These are phyloP conservation scores for Penicillium sp. DNA, from an alignment of 2,329 filamentous ascomycete genomes.

Conservation along the genomic window DNA sequence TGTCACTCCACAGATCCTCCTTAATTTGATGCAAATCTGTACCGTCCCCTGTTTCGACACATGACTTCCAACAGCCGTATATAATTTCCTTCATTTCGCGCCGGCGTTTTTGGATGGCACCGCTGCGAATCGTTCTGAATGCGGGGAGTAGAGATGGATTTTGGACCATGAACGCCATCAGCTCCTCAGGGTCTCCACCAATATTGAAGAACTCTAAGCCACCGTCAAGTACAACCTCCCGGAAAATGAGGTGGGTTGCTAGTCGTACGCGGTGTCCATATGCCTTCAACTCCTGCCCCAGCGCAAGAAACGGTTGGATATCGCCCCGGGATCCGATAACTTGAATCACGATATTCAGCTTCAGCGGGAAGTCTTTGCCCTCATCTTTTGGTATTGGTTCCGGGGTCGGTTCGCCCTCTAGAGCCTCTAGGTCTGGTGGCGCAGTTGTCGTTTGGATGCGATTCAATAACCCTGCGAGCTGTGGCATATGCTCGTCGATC, in stretches of 20 bases:
- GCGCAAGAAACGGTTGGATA: constrained; percentile 72
- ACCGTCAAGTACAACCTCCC: constrained; percentile 67
- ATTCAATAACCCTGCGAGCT: constrained; percentile 21
- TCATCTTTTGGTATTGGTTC: constrained; percentile 3
- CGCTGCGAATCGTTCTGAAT: constrained; percentile 71
- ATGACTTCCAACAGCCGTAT: constrained; percentile 83
- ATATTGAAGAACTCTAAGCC: constrained; percentile 75
- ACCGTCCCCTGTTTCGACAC: constrained; percentile 75
- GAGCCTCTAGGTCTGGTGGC: constrained; percentile 14
- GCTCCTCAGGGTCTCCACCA: constrained; percentile 69
- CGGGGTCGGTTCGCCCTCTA: background rate
- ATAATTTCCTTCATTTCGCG: constrained; percentile 77
- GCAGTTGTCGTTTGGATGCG: constrained; percentile 15
- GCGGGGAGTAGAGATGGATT: constrained; percentile 82
- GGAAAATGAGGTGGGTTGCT: constrained; percentile 70
- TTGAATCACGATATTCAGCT: constrained; percentile 66
- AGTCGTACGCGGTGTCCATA: constrained; percentile 73
- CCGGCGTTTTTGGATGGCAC: constrained; percentile 73
- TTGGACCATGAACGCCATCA: constrained; percentile 91
- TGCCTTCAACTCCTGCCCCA: constrained; percentile 65
- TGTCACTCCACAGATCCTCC: constrained; percentile 45
- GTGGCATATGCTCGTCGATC: constrained; percentile 22
- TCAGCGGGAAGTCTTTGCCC: constrained; percentile 18
- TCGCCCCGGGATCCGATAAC: constrained; percentile 74
- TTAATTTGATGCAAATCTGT: constrained; percentile 52